A percentile compares a stretch with the other conserved stretches of the same genome.
Evolutionary conservation across 1,284 basidiomycete species (phyloP).

Genomic region (Tilletia caries): DNA sequence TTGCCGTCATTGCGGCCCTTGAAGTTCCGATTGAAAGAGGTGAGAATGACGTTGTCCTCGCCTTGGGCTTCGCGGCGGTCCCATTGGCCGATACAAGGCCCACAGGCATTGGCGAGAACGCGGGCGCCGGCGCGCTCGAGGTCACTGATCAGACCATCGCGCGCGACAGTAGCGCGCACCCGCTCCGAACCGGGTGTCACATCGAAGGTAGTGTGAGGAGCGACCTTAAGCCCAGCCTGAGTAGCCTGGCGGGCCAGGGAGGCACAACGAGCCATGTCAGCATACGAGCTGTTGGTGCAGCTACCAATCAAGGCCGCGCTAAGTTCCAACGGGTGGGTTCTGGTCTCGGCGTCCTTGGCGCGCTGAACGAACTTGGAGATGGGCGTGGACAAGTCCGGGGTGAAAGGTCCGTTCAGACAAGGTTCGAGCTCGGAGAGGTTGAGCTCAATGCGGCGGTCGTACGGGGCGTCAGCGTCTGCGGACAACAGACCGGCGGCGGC

Average conservation of each 20-base stretch:
- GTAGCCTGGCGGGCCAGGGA: conserved; percentile 87
- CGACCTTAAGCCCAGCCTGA: conserved; percentile 70
- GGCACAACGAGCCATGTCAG: conserved; percentile 72
- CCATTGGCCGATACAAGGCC: conserved; percentile 99
- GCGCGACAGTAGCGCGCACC: conserved; percentile 94
- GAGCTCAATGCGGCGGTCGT: conserved; percentile 91
- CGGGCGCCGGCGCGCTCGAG: conserved; percentile 82
- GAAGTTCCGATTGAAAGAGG: conserved; percentile 98
- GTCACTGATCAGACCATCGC: conserved; percentile 77
- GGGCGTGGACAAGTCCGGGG: conserved; percentile 91
- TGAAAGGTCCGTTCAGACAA: conserved; percentile 89
- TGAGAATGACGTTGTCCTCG: conserved; percentile 93
- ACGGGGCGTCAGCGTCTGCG: conserved; percentile 86
- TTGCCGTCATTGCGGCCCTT: conserved; percentile 97
- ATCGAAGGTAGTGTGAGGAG: conserved; percentile 78
- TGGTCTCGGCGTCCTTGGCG: conserved; percentile 77
- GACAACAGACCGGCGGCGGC: conserved; percentile 70
- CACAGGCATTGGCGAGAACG: conserved; percentile 96
- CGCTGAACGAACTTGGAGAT: conserved; percentile 83
- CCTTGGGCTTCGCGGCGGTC: conserved; percentile 84
- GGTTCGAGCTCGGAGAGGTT: conserved; percentile 91
- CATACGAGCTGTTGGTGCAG: conserved; percentile 74
- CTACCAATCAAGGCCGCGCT: conserved; percentile 91
- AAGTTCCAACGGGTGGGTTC: conserved; percentile 76
- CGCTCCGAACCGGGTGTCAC: conserved; percentile 97